Evolutionary conservation across 2,329 filamentous ascomycete species (phyloP).

Genomic region (Gaeumannomyces sp.): DNA sequence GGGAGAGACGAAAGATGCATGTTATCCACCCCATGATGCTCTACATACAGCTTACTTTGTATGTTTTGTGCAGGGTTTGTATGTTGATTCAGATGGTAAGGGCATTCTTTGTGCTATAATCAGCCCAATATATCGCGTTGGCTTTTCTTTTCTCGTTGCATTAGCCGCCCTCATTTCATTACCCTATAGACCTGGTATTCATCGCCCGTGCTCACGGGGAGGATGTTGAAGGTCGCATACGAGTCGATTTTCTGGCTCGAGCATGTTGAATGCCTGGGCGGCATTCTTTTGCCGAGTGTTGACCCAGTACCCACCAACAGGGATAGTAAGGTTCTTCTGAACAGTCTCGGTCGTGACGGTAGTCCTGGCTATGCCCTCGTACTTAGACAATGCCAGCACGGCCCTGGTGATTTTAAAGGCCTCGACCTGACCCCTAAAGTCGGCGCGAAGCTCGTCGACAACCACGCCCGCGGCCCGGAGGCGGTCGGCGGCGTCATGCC

Average conservation of each 20-base stretch:
- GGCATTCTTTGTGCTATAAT: too few relatives aligned
- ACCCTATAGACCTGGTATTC: constrained; percentile 8
- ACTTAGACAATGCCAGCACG: constrained; percentile 1
- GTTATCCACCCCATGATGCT: too few relatives aligned
- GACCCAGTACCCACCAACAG: not conserved
- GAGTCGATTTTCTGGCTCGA: constrained; percentile 6
- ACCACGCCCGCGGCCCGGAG: constrained; percentile 3
- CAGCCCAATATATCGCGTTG: too few relatives aligned
- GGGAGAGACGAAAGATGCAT: too few relatives aligned
- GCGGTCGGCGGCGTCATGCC: constrained; percentile 5
- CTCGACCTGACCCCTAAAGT: constrained; percentile 3
- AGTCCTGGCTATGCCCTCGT: constrained; percentile 4
- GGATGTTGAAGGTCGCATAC: not conserved
- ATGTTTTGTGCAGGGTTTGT: too few relatives aligned
- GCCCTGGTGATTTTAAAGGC: constrained; percentile 5
- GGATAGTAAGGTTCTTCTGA: not conserved
- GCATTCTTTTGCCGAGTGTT: constrained; percentile 5
- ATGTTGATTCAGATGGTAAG: too few relatives aligned
- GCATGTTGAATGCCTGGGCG: constrained; percentile 5
- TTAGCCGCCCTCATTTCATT: not conserved
- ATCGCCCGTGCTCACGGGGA: not conserved
- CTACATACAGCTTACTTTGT: too few relatives aligned
- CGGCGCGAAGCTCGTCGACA: constrained; percentile 5
- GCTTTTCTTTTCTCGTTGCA: too few relatives aligned
- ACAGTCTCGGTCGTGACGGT: not conserved